Conservation (phyloP, 2,329 filamentous ascomycete genomes). For the Penicillium sclerotiorum region DNA sequence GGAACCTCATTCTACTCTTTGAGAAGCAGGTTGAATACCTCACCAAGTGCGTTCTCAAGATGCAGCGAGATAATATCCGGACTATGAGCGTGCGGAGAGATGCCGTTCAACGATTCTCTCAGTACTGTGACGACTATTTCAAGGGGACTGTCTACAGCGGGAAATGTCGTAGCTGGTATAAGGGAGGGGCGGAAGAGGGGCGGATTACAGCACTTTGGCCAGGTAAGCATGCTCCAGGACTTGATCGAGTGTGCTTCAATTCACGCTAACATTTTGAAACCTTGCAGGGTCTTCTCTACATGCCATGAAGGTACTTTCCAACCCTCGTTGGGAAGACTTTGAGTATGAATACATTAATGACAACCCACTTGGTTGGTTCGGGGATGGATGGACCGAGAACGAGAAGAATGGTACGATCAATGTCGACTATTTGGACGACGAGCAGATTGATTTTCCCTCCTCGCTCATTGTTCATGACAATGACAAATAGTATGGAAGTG, state of each 20-base stretch:
- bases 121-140: slow-evolving; percentile 40
- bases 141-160: slow-evolving; percentile 36
- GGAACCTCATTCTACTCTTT: slow-evolving; percentile 37
- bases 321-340: slow-evolving; percentile 45
- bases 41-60: slow-evolving; percentile 36
- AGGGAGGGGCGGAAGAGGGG: slow-evolving; percentile 35
- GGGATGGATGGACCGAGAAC: slow-evolving; percentile 39
- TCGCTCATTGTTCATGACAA: not conserved
- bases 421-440: slow-evolving; percentile 40
- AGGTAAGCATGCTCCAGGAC: slow-evolving; percentile 32
- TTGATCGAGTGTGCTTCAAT: no score
- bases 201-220: slow-evolving; percentile 39
- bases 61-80: slow-evolving; percentile 40
- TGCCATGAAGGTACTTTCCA: slow-evolving; percentile 36
- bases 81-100: slow-evolving; percentile 29
- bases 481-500: not conserved
- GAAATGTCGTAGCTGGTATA: slow-evolving; percentile 45
- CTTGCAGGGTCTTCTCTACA: slow-evolving; percentile 39
- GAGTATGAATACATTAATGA: slow-evolving; percentile 40
- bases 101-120: slow-evolving; percentile 32
- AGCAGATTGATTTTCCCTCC: slow-evolving; percentile 38
- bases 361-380: slow-evolving; percentile 36
- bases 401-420: slow-evolving; percentile 35
- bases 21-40: slow-evolving; percentile 39
- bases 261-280: no score